A percentile compares a stretch with the other conserved stretches of the same genome.
Conservation (phyloP, 768 basidiomycete species). For the Tulasnella sp. region DNA sequence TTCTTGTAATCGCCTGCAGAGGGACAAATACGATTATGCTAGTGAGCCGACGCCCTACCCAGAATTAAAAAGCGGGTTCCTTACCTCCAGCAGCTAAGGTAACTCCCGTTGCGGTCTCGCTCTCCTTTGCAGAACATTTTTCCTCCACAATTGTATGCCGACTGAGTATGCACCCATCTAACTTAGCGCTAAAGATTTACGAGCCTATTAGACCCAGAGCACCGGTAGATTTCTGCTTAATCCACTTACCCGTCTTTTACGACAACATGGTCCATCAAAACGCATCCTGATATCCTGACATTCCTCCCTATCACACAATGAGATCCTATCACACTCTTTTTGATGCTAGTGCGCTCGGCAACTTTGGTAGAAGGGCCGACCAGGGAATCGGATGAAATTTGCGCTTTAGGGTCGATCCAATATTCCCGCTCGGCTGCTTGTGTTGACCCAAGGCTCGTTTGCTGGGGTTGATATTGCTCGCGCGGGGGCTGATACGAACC, state of each 20-base stretch:
- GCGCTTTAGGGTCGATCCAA: slow-evolving; percentile 77
- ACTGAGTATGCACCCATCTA: slow-evolving; percentile 46
- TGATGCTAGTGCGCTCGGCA: slow-evolving; percentile 77
- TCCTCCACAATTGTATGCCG: slow-evolving; percentile 45
- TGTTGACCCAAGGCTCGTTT: slow-evolving; percentile 48
- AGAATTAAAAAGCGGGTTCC: background rate
- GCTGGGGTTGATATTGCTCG: slow-evolving; percentile 10
- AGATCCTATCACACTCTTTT: slow-evolving; percentile 74
- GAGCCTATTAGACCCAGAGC: background rate
- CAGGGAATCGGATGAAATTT: slow-evolving; percentile 80
- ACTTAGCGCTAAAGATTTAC: slow-evolving; percentile 40
- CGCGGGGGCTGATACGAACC: slow-evolving; percentile 21
- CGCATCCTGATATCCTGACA: slow-evolving; percentile 79
- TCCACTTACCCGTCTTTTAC: slow-evolving; percentile 79
- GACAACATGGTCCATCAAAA: slow-evolving; percentile 87
- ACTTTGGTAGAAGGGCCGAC: slow-evolving; percentile 83
- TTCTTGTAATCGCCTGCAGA: slow-evolving; percentile 30
- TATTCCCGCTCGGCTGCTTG: slow-evolving; percentile 61
- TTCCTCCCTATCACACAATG: slow-evolving; percentile 85
- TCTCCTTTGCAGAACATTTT: slow-evolving; percentile 45
- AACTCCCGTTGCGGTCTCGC: slow-evolving; percentile 46
- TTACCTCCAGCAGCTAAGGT: slow-evolving; percentile 34
- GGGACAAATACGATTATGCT: background rate
- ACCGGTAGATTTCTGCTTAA: background rate
- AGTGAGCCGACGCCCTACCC: background rate